Evolutionary conservation across 345 rosid species (phyloP), one percentile per base, ranked within the genome.

Genomic region (Conringia planisiliqua): DNA sequence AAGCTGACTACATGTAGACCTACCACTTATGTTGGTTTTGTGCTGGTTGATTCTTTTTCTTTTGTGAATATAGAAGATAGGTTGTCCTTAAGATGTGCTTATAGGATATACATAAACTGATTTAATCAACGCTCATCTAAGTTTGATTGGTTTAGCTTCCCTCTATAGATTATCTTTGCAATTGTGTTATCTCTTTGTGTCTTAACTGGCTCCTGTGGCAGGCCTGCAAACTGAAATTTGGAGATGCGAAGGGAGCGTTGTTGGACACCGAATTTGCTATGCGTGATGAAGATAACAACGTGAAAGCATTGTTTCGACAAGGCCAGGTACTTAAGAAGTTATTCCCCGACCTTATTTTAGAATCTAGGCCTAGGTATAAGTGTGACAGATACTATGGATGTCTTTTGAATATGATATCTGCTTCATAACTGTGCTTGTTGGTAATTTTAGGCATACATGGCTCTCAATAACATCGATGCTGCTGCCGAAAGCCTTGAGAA

Each of bases 401-500:
- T 38, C 36, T 26, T 22, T 1, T 16, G 62, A 26, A 44, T 24
- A 8, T 44, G 13, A 13, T 57, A 16, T 67, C 17, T 48, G 55
- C 9, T 58, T 16, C 48, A 30, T 42, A 39, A 30, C 12, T 71
- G 63, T 2, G 32, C 24, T 20, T 20, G 18, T 35, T 77, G 42
- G 35, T 48, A 57, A 26, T 71, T 14, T 71, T 81, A 95, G 99
- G 99, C 96, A n/a, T 78, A 92, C 80, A 85, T 85, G 91, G 97
- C 92, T 44, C 97, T 92, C 27, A 89, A 90, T 62, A 97, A 92
- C 11, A 74, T 94, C 8, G 97, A 94, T 80, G 88, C 92, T 75
- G 97, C 98, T n/a, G 96, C 81, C 47, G 98, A 91, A 79, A 94
- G 97, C 85, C 88, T 94, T 70, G 81, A 80, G 75, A 91, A 89